Evolutionary conservation across 306 rosid genomes (phyloP).

Genomic region (Parietaria judaica): DNA sequence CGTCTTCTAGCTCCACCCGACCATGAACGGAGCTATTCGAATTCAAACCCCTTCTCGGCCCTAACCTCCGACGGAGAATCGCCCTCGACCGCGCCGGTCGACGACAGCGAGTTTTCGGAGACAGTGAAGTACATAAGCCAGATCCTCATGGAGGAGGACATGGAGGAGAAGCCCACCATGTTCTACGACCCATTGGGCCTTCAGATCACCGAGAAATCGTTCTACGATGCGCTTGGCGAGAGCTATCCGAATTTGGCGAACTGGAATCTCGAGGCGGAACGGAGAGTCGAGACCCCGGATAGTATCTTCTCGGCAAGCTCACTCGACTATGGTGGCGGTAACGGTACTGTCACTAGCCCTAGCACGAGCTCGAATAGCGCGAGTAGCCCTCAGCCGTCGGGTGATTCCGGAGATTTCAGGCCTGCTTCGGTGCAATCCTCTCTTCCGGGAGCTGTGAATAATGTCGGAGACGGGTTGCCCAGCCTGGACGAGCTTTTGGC

Average conservation of each 20-base stretch:
- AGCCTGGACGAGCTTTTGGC: slow-evolving; percentile 41
- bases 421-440: slow-evolving; percentile 27
- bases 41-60: slow-evolving; percentile 1
- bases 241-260: slow-evolving; percentile 40
- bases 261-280: slow-evolving; percentile 12
- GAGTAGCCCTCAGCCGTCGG: slow-evolving; percentile 15
- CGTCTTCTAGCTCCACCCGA: slow-evolving; percentile 10
- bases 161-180: slow-evolving; percentile 68
- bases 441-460: slow-evolving; percentile 12
- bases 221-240: slow-evolving; percentile 62
- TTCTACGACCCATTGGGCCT: slow-evolving; percentile 71
- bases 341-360: slow-evolving; percentile 12
- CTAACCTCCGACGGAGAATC: slow-evolving; percentile 8
- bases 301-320: slow-evolving; percentile 9
- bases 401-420: slow-evolving; percentile 30
- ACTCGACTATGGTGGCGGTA: slow-evolving; percentile 16
- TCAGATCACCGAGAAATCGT: slow-evolving; percentile 69
- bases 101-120: slow-evolving; percentile 48
- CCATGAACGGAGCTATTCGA: slow-evolving; percentile 4
- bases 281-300: slow-evolving; percentile 21
- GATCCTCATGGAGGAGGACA: slow-evolving; percentile 69
- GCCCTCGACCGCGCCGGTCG: slow-evolving; percentile 19
- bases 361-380: slow-evolving; percentile 9
- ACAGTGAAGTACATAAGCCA: slow-evolving; percentile 56
- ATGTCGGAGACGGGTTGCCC: not conserved